phyloP scores from a whole-genome alignment of 2,329 filamentous ascomycete species.

The Pseudogymnoascus destructans region DNA sequence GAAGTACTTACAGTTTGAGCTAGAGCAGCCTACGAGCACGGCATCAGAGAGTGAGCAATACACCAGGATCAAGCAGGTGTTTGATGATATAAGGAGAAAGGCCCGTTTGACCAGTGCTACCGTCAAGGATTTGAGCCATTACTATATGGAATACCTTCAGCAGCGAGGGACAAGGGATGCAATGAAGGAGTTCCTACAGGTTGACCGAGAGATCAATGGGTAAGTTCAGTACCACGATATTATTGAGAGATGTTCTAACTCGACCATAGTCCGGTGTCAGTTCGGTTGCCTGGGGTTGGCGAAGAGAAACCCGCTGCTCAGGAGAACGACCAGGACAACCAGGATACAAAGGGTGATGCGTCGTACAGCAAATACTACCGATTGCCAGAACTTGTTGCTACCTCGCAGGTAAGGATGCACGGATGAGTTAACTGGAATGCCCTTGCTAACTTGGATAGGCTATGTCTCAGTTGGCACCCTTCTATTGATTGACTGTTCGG shows the following conservation, averaged over 20 bases:
- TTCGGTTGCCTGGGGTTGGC: conserved; percentile 28
- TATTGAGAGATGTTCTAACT: conserved; percentile 11
- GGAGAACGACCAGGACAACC: conserved; percentile 30
- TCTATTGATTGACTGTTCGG: background rate
- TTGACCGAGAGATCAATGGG: conserved; percentile 85
- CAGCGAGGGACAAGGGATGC: conserved; percentile 69
- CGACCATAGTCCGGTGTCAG: conserved; percentile 29
- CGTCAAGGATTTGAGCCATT: conserved; percentile 62
- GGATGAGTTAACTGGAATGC: background rate
- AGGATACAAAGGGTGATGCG: conserved; percentile 31
- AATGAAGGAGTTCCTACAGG: conserved; percentile 70
- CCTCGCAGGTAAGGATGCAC: background rate
- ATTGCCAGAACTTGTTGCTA: conserved; percentile 12
- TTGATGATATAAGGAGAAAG: conserved; percentile 60
- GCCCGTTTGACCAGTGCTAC: conserved; percentile 53
- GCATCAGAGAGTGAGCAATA: conserved; percentile 53
- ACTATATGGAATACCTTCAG: conserved; percentile 74
- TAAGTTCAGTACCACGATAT: conserved; percentile 28
- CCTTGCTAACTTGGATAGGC: background rate
- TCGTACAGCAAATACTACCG: conserved; percentile 33
- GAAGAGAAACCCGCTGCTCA: conserved; percentile 30
- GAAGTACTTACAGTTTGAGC: conserved; percentile 78
- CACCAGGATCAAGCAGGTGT: conserved; percentile 66
- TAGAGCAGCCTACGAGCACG: conserved; percentile 61
- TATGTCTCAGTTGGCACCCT: background rate